Conservation (phyloP, 148 eudicot genomes). For the Nyssa sinensis region DNA sequence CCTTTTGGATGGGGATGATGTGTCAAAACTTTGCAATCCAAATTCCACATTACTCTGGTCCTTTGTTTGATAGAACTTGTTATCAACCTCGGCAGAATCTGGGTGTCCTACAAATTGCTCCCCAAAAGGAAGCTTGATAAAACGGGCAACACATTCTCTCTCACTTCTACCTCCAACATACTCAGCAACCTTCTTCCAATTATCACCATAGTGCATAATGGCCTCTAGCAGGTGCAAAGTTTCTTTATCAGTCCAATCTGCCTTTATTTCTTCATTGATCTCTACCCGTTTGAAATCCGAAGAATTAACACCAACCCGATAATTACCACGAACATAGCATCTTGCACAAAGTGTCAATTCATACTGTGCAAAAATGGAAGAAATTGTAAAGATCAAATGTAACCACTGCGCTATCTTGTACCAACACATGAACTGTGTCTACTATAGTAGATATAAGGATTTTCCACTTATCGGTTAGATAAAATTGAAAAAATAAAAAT, state of each 20-base stretch:
- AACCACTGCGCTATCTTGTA: too few species aligned
- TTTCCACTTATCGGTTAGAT: not conserved
- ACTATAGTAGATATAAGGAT: too few species aligned
- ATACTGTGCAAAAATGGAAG: conserved; percentile 60
- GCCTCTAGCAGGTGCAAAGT: conserved; percentile 86
- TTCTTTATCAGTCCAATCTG: conserved; percentile 92
- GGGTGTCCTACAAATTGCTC: conserved; percentile 74
- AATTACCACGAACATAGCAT: conserved; percentile 80
- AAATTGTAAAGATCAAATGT: not conserved
- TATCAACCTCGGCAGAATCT: conserved; percentile 31
- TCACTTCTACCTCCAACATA: conserved; percentile 81
- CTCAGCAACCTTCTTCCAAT: conserved; percentile 87
- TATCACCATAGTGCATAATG: conserved; percentile 82
- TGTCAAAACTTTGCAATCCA: conserved; percentile 30
- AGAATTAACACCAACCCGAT: conserved; percentile 52
- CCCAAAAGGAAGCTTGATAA: conserved; percentile 91
- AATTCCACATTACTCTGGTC: conserved; percentile 35
- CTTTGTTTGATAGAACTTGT: conserved; percentile 24
- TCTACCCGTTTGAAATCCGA: conserved; percentile 88
- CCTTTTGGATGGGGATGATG: conserved; percentile 41
- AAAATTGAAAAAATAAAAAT: too few species aligned
- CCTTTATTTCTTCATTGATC: conserved; percentile 69
- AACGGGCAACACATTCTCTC: conserved; percentile 79
- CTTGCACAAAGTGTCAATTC: conserved; percentile 90
- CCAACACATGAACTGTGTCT: too few species aligned